Base-by-base conservation (phyloP, 257 asterid genomes). In the Anisodus tanguticus region DNA sequence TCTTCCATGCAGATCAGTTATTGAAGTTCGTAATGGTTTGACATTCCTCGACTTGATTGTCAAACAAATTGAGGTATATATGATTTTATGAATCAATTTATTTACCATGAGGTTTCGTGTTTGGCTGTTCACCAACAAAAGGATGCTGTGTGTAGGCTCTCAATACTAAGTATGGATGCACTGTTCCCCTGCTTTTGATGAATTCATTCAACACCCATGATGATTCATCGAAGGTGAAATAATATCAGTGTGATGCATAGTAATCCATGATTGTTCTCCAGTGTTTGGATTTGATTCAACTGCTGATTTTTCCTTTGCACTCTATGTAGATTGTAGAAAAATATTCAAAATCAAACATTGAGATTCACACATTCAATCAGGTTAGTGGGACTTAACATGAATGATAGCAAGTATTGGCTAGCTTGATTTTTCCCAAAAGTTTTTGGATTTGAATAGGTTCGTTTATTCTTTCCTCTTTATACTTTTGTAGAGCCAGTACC, bases 121-220 rank as follows among this genome's bases (percentile, higher is more conserved):
- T 49, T 59, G 31, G 31, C 31, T 77, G 41, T 77, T 53, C 3
- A 53, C 37, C 22, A 4, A 55, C 70, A 39, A 62, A 53, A 53
- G 64, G 41, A 53, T 53, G 82, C 83, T 88, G 79, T 88, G 9
- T 88, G 91, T 91, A 97, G 98, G 88, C 87, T 68, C 98, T 97
- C 82, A 95, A 95, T 89, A 84, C 87, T 83, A 93, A 90, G 86
- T 97, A 97, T 67, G 99, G 98, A 70, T 97, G 98, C 89, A 93
- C 16, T 59, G 99, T 97, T 79, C 99, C 99, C 79, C 91, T 97
- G 89, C 94, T 97, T 84, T 88, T 97, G 78, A 97, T 97, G 99
- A 97, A 97, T 89, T 97, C 99, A 84, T 97, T 97, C 94, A 97
- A 97, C 88, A 97, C 99, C 77, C 99, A 97, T 82, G 98, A 97